phyloP scores from a whole-genome alignment of 352 stramenopile genomes.

The Aphanomyces astaci region DNA sequence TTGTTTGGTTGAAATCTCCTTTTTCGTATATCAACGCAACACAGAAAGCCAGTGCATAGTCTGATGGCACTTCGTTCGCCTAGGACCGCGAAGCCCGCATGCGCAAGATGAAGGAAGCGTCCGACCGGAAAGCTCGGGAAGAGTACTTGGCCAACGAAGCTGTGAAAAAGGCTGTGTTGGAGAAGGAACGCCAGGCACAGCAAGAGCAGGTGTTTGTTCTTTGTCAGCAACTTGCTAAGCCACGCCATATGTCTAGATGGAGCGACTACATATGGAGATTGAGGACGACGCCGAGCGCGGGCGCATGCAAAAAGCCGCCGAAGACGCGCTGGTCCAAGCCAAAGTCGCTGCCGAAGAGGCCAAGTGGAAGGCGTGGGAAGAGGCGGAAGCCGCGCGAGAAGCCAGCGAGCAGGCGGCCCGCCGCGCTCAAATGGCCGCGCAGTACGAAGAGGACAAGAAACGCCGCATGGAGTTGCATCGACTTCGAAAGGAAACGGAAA shows the following conservation, averaged over 20 bases:
- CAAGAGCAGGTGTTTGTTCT: slow-evolving; percentile 34
- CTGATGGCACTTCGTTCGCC: neutral
- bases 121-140: slow-evolving; percentile 44
- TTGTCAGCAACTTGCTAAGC: neutral
- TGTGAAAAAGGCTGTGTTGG: slow-evolving; percentile 31
- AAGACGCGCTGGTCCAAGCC: slow-evolving; percentile 32
- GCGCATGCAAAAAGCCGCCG: slow-evolving; percentile 35
- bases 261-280: slow-evolving; percentile 39
- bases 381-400: slow-evolving; percentile 42
- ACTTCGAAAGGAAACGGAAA: slow-evolving; percentile 43
- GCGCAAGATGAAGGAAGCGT: slow-evolving; percentile 51
- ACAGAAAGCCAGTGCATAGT: too few species aligned
- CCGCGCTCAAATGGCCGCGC: slow-evolving; percentile 43
- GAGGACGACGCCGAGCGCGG: slow-evolving; percentile 38
- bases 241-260: slow-evolving; percentile 23
- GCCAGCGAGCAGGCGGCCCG: slow-evolving; percentile 37
- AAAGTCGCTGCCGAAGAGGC: slow-evolving; percentile 54
- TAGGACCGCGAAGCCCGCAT: slow-evolving; percentile 44
- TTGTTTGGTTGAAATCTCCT: too few species aligned
- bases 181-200: slow-evolving; percentile 32
- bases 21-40: too few species aligned
- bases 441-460: slow-evolving; percentile 58
- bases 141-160: slow-evolving; percentile 31
- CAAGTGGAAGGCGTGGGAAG: slow-evolving; percentile 53
- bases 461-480: slow-evolving; percentile 59